Percentiles rank a stretch among this genome's conserved stretches.
Conservation (phyloP, 1,139 yeast species). For the Zygoascus hellenicus region DNA sequence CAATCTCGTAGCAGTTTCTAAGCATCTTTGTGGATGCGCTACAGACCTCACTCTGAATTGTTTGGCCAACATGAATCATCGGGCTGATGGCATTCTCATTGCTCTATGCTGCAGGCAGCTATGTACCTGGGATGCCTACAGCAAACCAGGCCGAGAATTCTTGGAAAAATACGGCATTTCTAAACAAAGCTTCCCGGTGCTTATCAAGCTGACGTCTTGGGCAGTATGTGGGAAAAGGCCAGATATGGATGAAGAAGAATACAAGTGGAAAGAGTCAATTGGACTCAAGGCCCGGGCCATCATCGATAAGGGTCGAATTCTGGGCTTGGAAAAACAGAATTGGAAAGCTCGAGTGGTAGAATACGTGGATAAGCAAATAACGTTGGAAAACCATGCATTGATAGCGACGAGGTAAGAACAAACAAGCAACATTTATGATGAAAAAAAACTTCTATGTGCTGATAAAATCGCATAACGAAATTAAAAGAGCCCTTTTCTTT, state of each 20-base stretch:
- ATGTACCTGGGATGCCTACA: conserved; percentile 58
- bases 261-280: conserved; percentile 43
- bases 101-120: conserved; percentile 96
- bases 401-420: conserved; percentile 25
- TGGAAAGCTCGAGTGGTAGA: conserved; percentile 45
- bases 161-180: conserved; percentile 27
- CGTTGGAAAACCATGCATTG: conserved; percentile 69
- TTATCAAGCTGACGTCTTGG: conserved; percentile 75
- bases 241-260: conserved; percentile 28
- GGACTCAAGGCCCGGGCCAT: conserved; percentile 67
- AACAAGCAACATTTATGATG: background rate
- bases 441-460: background rate
- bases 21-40: conserved; percentile 91
- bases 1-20: conserved; percentile 59
- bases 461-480: background rate
- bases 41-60: conserved; percentile 78
- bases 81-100: conserved; percentile 51
- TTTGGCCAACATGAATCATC: conserved; percentile 42
- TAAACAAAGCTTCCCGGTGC: conserved; percentile 43
- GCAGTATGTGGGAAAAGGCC: conserved; percentile 66
- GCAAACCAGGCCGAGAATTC: conserved; percentile 37
- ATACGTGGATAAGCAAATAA: conserved; percentile 53
- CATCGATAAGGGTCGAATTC: conserved; percentile 54
- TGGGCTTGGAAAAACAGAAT: conserved; percentile 41
- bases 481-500: too few relatives aligned